Conservation (phyloP, 768 basidiomycete species). For the Russula griseocarnosa region DNA sequence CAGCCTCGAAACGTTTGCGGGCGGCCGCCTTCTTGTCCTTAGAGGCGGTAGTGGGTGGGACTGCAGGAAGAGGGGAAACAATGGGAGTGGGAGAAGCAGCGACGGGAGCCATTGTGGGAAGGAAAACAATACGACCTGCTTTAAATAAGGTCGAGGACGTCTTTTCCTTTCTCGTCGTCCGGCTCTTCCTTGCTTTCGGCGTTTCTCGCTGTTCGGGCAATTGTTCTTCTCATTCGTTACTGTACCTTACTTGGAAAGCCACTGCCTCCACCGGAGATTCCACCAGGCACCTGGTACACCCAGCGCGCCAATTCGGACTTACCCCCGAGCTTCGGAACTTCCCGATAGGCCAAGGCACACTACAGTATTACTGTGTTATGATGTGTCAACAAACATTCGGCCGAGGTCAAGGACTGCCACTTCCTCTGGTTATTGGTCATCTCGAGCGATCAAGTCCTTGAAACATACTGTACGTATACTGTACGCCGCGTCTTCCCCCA, state of each 20-base stretch:
- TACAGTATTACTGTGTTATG: too few species aligned
- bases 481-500: too few species aligned
- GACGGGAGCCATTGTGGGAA: slow-evolving; percentile 19
- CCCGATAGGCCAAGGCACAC: too few species aligned
- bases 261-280: too few species aligned
- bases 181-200: not conserved
- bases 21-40: slow-evolving; percentile 30
- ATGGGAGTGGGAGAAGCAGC: slow-evolving; percentile 11
- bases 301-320: not conserved
- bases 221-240: not conserved
- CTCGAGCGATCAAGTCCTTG: not conserved
- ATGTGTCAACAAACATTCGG: not conserved
- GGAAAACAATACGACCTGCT: too few species aligned
- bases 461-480: too few species aligned
- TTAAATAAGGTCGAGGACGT: not conserved
- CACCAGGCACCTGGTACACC: too few species aligned
- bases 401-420: not conserved
- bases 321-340: not conserved
- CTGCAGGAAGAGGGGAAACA: not conserved
- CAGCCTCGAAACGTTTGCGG: slow-evolving; percentile 63
- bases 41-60: not conserved
- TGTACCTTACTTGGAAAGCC: not conserved
- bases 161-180: not conserved
- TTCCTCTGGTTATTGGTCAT: too few species aligned
- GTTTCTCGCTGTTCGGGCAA: too few species aligned